These are phyloP conservation scores for Cymodocea nodosa DNA, from an alignment of 116 monocot species.

Conservation along the genomic window DNA sequence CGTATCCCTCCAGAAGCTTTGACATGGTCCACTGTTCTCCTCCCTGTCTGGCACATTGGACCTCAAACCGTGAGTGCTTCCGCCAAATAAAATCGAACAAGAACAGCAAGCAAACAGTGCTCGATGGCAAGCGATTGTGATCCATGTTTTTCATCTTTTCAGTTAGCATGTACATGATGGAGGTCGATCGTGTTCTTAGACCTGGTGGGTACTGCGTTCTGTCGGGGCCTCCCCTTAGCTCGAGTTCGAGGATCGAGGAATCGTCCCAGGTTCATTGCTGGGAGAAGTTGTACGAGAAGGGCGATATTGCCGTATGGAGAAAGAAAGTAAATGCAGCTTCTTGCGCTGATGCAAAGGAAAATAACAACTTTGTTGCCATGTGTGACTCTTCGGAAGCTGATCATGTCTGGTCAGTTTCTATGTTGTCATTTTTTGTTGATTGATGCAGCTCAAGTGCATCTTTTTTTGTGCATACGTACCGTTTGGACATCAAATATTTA, in stretches of 20 bases:
- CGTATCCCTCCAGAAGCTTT: slow-evolving; percentile 63
- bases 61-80: slow-evolving; percentile 47
- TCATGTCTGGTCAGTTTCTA: slow-evolving; percentile 29
- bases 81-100: too few species aligned
- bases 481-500: too few species aligned
- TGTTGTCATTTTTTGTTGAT: too few species aligned
- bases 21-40: slow-evolving; percentile 74
- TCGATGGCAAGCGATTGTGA: too few species aligned
- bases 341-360: slow-evolving; percentile 10
- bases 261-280: slow-evolving; percentile 40
- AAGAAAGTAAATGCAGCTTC: slow-evolving; percentile 28
- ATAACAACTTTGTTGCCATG: slow-evolving; percentile 12
- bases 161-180: slow-evolving; percentile 77
- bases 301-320: slow-evolving; percentile 39
- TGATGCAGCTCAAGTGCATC: too few species aligned
- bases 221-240: slow-evolving; percentile 64
- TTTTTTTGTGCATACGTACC: too few species aligned
- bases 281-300: slow-evolving; percentile 53
- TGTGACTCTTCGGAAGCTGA: slow-evolving; percentile 13
- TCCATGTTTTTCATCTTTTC: background rate
- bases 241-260: slow-evolving; percentile 32
- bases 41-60: slow-evolving; percentile 60
- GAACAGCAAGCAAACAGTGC: too few species aligned
- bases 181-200: slow-evolving; percentile 55
- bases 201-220: slow-evolving; percentile 69